A percentile compares a stretch with the other conserved stretches of the same genome.
Evolutionary conservation across 1,284 basidiomycete genomes (phyloP).

Genomic region (Boletellus sp.): DNA sequence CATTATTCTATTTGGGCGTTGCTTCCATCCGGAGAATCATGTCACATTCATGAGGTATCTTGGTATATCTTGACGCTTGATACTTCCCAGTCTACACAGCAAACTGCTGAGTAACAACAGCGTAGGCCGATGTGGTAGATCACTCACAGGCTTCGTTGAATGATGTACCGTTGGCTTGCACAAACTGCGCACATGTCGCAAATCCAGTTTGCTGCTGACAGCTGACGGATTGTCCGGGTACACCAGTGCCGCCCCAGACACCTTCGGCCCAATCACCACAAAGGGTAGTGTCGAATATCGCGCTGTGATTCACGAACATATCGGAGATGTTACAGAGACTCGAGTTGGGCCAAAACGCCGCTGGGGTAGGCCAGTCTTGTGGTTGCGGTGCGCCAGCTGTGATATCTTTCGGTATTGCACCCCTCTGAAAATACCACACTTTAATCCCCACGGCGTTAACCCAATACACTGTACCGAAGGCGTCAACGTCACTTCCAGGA

Average conservation of each 20-base stretch:
- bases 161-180: constrained; percentile 64
- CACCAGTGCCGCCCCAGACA: constrained; percentile 67
- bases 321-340: constrained; percentile 65
- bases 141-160: constrained; percentile 77
- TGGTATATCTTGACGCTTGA: constrained; percentile 67
- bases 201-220: constrained; percentile 82
- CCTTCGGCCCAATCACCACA: constrained; percentile 86
- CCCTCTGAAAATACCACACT: constrained; percentile 79
- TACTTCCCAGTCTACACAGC: constrained; percentile 64
- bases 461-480: constrained; percentile 27
- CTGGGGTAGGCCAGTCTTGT: constrained; percentile 67
- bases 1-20: constrained; percentile 17
- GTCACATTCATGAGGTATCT: constrained; percentile 17
- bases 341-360: constrained; percentile 73
- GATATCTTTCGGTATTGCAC: constrained; percentile 73
- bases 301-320: constrained; percentile 73
- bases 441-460: constrained; percentile 68
- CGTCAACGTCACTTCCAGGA: constrained; percentile 2
- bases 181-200: constrained; percentile 73
- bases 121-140: neutral
- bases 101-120: constrained; percentile 7
- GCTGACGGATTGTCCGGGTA: constrained; percentile 76
- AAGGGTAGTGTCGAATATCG: constrained; percentile 80
- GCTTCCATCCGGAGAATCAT: constrained; percentile 2
- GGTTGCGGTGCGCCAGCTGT: constrained; percentile 63